These are phyloP conservation scores for Paecilomyces variotii DNA, from an alignment of 2,329 filamentous ascomycete genomes.

Conservation along the genomic window DNA sequence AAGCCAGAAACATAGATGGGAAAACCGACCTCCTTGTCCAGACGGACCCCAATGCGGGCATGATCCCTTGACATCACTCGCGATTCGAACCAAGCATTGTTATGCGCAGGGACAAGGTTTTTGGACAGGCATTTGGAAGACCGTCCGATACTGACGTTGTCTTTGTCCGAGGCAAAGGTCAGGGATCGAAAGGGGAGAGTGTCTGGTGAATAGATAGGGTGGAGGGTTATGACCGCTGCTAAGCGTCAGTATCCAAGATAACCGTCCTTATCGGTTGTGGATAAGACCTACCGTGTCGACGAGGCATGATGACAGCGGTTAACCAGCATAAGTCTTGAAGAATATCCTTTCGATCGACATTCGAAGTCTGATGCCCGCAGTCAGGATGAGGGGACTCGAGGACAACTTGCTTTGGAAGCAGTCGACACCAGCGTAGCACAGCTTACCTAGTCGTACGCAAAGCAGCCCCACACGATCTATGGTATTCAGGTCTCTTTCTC, in stretches of 20 bases:
- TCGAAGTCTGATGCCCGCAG: not conserved
- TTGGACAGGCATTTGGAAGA: conserved; percentile 32
- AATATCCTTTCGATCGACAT: not conserved
- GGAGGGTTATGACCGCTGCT: conserved; percentile 27
- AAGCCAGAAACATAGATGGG: not conserved
- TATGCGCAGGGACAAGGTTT: conserved; percentile 23
- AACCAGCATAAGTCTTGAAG: not conserved
- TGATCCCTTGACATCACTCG: conserved; percentile 41
- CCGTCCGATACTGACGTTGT: conserved; percentile 30
- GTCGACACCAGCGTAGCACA: not conserved
- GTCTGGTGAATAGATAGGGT: conserved; percentile 17
- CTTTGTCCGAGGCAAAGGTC: conserved; percentile 19
- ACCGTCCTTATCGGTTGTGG: not conserved
- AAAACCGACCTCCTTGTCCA: conserved; percentile 19
- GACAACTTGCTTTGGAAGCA: not conserved
- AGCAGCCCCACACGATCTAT: not conserved
- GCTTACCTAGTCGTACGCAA: not conserved
- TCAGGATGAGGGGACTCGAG: not conserved
- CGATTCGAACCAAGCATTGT: conserved; percentile 40
- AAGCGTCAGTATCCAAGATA: conserved; percentile 1
- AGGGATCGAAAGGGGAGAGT: conserved; percentile 24
- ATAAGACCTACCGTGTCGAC: conserved; percentile 6
- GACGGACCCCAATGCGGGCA: conserved; percentile 26
- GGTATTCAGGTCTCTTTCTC: not conserved
- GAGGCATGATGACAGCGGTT: conserved; percentile 3